Conservation (phyloP, 495 filamentous ascomycete genomes). For the Amniculicola lignicola region DNA sequence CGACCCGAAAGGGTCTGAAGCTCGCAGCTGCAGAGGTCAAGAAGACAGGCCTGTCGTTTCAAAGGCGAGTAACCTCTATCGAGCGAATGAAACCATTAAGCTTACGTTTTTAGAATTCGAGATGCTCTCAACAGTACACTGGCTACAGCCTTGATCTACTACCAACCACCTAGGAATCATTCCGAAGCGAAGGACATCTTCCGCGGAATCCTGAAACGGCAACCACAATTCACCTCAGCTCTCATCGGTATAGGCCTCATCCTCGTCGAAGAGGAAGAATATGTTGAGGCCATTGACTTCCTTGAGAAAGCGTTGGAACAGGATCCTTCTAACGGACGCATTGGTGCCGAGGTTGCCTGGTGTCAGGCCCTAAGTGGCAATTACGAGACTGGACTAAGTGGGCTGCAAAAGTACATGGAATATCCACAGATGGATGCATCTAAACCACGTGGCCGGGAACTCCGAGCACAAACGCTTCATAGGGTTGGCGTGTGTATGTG, state of each 20-base stretch:
- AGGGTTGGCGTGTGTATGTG: conserved; percentile 86
- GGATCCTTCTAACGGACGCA: conserved; percentile 67
- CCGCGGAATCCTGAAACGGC: conserved; percentile 68
- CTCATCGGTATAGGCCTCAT: conserved; percentile 88
- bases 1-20: conserved; percentile 66
- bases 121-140: conserved; percentile 74
- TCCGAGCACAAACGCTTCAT: conserved; percentile 80
- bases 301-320: conserved; percentile 67
- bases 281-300: conserved; percentile 71
- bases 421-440: conserved; percentile 49
- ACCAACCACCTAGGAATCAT: conserved; percentile 86
- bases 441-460: conserved; percentile 60
- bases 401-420: conserved; percentile 67
- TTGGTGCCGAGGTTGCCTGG: conserved; percentile 84
- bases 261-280: conserved; percentile 87
- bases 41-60: conserved; percentile 63
- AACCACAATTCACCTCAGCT: conserved; percentile 69
- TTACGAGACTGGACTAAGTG: conserved; percentile 57
- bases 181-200: conserved; percentile 81
- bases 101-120: conserved; percentile 44
- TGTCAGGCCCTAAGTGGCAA: conserved; percentile 81
- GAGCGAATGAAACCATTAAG: neutral
- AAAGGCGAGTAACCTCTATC: conserved; percentile 42
- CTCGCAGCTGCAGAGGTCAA: conserved; percentile 57
- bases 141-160: conserved; percentile 77